Conservation (phyloP, 345 rosid species). For the Bruguiera sexangula region DNA sequence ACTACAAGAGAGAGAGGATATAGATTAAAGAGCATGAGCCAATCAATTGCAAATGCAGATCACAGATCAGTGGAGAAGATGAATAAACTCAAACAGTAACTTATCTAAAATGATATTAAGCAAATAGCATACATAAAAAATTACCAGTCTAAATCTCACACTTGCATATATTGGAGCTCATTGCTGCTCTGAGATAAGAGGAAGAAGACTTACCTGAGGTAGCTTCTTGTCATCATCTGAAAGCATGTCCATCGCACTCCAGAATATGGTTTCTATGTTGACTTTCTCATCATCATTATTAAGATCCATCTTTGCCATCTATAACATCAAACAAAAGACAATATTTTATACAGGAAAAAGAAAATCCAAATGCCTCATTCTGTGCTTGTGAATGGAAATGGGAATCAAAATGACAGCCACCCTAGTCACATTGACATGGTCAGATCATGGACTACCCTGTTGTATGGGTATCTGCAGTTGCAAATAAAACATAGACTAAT, state of each 20-base stretch:
- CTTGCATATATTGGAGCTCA: not conserved
- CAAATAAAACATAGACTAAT: not conserved
- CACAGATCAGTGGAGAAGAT: not conserved
- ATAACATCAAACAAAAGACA: not conserved
- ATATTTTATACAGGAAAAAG: not conserved
- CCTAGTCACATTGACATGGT: not conserved
- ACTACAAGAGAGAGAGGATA: not conserved
- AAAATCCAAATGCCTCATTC: not conserved
- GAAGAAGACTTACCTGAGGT: conserved; percentile 79
- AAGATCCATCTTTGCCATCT: conserved; percentile 98
- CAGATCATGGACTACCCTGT: not conserved
- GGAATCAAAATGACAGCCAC: conserved; percentile 1
- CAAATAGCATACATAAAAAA: not conserved
- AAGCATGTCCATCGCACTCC: conserved; percentile 98
- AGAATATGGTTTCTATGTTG: conserved; percentile 73
- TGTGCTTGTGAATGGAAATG: not conserved
- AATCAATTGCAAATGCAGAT: not conserved
- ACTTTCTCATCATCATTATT: conserved; percentile 87
- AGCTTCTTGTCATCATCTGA: conserved; percentile 97
- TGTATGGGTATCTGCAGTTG: not conserved
- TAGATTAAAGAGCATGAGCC: not conserved
- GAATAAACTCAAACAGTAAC: not conserved
- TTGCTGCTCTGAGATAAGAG: conserved; percentile 15
- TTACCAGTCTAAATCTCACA: not conserved
- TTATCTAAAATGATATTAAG: not conserved